Evolutionary conservation across 2,329 filamentous ascomycete species (phyloP).

Genomic region (Xylaria sp.): DNA sequence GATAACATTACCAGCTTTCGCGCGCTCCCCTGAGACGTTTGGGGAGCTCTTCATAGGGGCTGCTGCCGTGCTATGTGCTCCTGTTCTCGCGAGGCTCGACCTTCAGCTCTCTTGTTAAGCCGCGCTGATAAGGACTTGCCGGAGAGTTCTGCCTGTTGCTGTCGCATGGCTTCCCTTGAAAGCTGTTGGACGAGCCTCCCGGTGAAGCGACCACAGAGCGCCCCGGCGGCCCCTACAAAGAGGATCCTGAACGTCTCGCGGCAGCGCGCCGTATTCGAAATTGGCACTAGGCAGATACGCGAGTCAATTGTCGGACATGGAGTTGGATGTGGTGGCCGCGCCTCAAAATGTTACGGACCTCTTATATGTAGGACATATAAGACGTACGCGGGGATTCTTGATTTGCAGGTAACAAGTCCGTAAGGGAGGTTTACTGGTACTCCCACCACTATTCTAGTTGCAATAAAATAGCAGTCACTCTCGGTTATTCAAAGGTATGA

Average conservation of each 20-base stretch:
- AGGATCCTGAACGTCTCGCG: neutral
- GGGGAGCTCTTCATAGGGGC: neutral
- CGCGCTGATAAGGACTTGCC: neutral
- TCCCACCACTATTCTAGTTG: too few species aligned
- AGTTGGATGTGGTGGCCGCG: neutral
- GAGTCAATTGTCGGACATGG: conserved; percentile 4
- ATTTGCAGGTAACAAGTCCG: too few species aligned
- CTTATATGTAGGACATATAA: too few species aligned
- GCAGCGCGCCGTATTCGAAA: neutral
- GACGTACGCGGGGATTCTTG: too few species aligned
- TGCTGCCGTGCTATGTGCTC: neutral
- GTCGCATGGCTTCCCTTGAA: neutral
- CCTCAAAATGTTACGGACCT: too few species aligned
- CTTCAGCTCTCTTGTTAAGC: conserved; percentile 2
- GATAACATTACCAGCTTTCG: conserved; percentile 7
- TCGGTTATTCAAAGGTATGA: too few species aligned
- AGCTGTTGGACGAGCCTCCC: neutral
- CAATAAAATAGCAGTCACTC: too few species aligned
- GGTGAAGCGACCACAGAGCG: neutral
- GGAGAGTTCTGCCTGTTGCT: neutral
- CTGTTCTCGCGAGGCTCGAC: neutral
- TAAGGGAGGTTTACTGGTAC: too few species aligned
- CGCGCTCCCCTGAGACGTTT: neutral
- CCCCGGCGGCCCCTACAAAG: neutral
- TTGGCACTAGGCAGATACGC: neutral